Percentiles rank a stretch among this genome's conserved stretches.
Evolutionary conservation across 164 flowering plant species (phyloP).

Genomic region (Piper betle): DNA sequence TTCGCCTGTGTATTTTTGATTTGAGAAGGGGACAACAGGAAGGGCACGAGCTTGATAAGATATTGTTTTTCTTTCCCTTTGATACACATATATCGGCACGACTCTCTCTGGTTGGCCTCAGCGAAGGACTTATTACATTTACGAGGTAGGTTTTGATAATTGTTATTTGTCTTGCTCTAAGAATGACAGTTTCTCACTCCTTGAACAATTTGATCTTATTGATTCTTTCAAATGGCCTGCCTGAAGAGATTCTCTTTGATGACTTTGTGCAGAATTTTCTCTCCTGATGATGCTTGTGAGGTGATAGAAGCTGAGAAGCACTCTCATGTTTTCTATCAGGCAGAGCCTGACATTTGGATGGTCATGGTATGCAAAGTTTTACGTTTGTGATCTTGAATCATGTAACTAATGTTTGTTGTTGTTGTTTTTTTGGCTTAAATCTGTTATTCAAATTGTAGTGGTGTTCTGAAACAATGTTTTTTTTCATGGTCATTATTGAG

Average conservation of each 20-base stretch:
- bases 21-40: conserved; percentile 77
- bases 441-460: not conserved
- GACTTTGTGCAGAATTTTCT: conserved; percentile 62
- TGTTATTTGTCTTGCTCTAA: no score
- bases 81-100: conserved; percentile 60
- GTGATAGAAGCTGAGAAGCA: conserved; percentile 90
- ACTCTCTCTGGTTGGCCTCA: conserved; percentile 83
- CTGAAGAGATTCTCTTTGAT: conserved; percentile 10
- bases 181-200: no score
- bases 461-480: not conserved
- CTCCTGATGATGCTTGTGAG: conserved; percentile 94
- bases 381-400: not conserved
- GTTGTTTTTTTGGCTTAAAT: no score
- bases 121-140: conserved; percentile 91
- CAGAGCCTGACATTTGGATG: conserved; percentile 97
- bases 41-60: conserved; percentile 90
- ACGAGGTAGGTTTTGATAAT: conserved; percentile 40
- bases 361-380: conserved; percentile 52
- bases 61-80: conserved; percentile 72
- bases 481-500: conserved; percentile 1
- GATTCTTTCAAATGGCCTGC: no score
- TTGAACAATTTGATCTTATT: no score
- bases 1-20: conserved; percentile 72
- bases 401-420: no score
- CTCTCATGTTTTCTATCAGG: conserved; percentile 79